phyloP scores from a whole-genome alignment of 768 basidiomycete species.

The Boletus barrowsii region DNA sequence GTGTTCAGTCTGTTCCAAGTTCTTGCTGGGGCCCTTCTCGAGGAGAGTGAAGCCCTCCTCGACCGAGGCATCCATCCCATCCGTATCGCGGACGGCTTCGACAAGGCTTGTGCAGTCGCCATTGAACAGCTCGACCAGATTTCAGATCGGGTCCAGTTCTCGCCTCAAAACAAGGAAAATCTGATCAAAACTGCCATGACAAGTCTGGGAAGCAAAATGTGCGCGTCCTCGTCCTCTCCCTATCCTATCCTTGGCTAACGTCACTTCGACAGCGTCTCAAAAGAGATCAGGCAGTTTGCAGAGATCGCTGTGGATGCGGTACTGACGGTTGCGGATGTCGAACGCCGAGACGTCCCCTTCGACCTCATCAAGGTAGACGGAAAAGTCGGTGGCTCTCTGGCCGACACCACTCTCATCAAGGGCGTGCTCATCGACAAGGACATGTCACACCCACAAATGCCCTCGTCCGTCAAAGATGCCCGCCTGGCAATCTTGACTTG shows the following conservation, averaged over 20 bases:
- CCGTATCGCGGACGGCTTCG: constrained; percentile 98
- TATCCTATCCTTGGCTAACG: neutral
- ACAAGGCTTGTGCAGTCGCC: constrained; percentile 88
- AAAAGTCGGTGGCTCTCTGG: constrained; percentile 96
- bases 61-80: constrained; percentile 99
- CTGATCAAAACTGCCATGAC: constrained; percentile 95
- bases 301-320: constrained; percentile 98
- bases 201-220: constrained; percentile 98
- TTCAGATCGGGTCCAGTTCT: constrained; percentile 86
- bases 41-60: constrained; percentile 93
- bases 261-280: constrained; percentile 72
- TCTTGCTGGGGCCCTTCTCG: constrained; percentile 94
- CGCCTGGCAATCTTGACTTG: constrained; percentile 96
- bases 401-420: constrained; percentile 91
- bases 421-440: constrained; percentile 99
- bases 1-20: constrained; percentile 45
- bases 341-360: constrained; percentile 92
- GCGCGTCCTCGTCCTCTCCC: constrained; percentile 1
- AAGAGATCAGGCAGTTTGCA: constrained; percentile 92
- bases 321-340: constrained; percentile 89
- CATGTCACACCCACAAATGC: constrained; percentile 99
- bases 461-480: constrained; percentile 81
- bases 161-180: constrained; percentile 76
- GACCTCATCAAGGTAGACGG: constrained; percentile 99
- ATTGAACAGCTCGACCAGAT: constrained; percentile 88